phyloP scores from a whole-genome alignment of 2,329 filamentous ascomycete genomes.

The Fusarium fujikuroi region DNA sequence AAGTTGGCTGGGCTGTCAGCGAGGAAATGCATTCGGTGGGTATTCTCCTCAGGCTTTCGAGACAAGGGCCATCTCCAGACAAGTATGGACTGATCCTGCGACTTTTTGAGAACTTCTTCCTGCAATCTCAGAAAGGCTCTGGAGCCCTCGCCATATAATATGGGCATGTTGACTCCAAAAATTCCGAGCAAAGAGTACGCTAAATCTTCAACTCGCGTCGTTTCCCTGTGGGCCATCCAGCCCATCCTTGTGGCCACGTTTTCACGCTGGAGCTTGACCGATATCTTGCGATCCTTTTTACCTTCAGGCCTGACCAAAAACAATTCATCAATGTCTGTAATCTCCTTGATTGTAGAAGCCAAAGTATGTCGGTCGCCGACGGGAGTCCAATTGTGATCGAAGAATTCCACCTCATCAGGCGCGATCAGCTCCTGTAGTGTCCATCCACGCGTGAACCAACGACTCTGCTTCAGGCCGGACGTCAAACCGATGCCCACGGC shows the following conservation, averaged over 20 bases:
- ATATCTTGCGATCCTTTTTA: conserved; percentile 33
- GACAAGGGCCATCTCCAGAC: conserved; percentile 42
- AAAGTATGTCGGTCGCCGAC: conserved; percentile 36
- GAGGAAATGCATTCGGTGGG: conserved; percentile 40
- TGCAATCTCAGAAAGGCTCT: conserved; percentile 50
- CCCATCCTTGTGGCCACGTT: conserved; percentile 49
- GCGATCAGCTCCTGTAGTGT: conserved; percentile 43
- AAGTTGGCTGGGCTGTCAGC: conserved; percentile 42
- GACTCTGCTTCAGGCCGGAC: conserved; percentile 35
- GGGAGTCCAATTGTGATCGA: conserved; percentile 38
- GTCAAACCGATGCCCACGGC: conserved; percentile 21
- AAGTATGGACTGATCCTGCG: conserved; percentile 51
- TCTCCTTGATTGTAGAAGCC: conserved; percentile 34
- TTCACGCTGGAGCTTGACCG: conserved; percentile 36
- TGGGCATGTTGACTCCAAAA: conserved; percentile 50
- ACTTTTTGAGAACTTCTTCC: conserved; percentile 49
- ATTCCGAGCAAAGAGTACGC: conserved; percentile 52
- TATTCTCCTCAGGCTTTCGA: conserved; percentile 19
- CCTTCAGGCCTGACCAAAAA: conserved; percentile 32
- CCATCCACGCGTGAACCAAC: conserved; percentile 43
- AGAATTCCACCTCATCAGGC: conserved; percentile 43
- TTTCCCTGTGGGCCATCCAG: conserved; percentile 49
- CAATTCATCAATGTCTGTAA: conserved; percentile 40
- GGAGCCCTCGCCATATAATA: conserved; percentile 51
- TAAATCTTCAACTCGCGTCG: conserved; percentile 46